phyloP scores from a whole-genome alignment of 2,329 filamentous ascomycete genomes.

The Venturia nashicola region DNA sequence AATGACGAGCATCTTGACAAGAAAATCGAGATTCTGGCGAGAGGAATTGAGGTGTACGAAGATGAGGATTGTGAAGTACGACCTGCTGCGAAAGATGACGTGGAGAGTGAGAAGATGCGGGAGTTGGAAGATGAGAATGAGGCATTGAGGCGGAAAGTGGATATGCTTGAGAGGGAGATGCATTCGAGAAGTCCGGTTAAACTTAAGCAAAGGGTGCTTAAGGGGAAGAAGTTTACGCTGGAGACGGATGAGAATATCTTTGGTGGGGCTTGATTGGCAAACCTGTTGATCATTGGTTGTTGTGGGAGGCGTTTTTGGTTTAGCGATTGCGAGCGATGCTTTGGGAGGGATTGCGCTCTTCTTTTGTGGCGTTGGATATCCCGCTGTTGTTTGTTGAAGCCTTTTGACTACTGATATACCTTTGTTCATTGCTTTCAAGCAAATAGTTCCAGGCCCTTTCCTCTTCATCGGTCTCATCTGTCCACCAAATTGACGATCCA shows the following conservation, averaged over 20 bases:
- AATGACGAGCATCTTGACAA: constrained; percentile 77
- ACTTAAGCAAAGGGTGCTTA: constrained; percentile 34
- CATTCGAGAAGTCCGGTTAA: constrained; percentile 28
- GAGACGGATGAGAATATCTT: constrained; percentile 12
- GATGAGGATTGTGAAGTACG: constrained; percentile 15
- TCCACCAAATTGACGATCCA: no score
- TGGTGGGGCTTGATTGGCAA: background rate
- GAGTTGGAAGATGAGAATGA: constrained; percentile 35
- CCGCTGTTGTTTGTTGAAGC: no score
- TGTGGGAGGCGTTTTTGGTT: background rate
- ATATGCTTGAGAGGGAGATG: constrained; percentile 28
- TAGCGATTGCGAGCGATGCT: background rate
- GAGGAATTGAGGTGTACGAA: constrained; percentile 35
- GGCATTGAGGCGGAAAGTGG: constrained; percentile 27
- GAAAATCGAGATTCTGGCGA: constrained; percentile 65
- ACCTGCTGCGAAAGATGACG: background rate
- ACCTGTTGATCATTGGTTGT: background rate
- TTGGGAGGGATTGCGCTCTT: background rate
- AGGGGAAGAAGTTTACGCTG: constrained; percentile 35
- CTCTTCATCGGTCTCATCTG: no score
- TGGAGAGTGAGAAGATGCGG: constrained; percentile 15
- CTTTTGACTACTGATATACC: no score
- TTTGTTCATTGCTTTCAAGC: no score
- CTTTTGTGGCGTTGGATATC: background rate
- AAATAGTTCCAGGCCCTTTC: no score